Evolutionary conservation across 2,329 filamentous ascomycete genomes (phyloP), one percentile per base, ranked within the genome.

Genomic region (Hortaea sp.): DNA sequence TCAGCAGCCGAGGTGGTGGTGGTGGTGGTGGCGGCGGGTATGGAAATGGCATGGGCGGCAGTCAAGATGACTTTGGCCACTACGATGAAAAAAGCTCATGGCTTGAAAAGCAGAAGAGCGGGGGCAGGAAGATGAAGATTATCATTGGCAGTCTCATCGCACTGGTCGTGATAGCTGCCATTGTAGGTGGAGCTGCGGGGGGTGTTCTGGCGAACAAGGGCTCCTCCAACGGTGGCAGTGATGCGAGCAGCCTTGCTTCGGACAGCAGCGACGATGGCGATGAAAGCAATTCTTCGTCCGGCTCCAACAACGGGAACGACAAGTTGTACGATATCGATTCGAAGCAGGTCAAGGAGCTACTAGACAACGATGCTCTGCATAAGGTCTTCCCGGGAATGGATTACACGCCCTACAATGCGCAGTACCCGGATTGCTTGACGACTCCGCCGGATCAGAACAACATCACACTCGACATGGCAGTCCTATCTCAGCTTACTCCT

Each of bases 351-450:
- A 76, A 94, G 69, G 73, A 74, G 3, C 73, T 97, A 10, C 73
- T 95, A 72, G 82, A 85, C 69, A 95, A 95, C 66, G 63, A 73
- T 0, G 69, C 88, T 52, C 74, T 97, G 27, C 88, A 95, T 74
- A 94, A 88, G 65, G 88, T 97, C 2, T 97, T 97, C 64, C 86
- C 88, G 0, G 90, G 88, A 28, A 86, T 97, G 68, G 90, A 95
- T 67, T 97, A 97, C 64, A 97, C 90, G 0, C 88, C 90, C 0
- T 77, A 92, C 64, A 88, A 94, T 62, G 81, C 87, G 0, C 89
- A 95, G 65, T 95, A 90, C 57, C 90, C 90, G 2, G 82, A 82
- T 35, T 97, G 90, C 66, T 53, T 89, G 30, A 69, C 75, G 45
- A 44, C 82, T 55, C 85, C 86, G 1, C 85, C 90, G 0, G 89